phyloP scores from a whole-genome alignment of 2,329 filamentous ascomycete species.

The Pseudonectria buxi region DNA sequence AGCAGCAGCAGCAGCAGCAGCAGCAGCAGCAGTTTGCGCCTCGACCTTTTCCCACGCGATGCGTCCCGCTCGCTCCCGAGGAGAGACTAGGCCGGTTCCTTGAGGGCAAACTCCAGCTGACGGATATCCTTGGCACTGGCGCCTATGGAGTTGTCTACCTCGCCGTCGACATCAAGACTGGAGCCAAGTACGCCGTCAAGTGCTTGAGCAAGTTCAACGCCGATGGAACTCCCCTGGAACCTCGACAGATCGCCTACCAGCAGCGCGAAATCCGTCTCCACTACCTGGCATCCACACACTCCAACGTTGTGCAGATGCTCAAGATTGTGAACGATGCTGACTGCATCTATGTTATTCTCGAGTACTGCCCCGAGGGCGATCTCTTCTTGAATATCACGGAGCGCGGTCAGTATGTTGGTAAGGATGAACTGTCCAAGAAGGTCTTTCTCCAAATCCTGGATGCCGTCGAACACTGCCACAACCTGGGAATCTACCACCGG shows the following conservation, averaged over 20 bases:
- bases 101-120: conserved; percentile 75
- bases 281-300: conserved; percentile 79
- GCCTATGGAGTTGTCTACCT: conserved; percentile 96
- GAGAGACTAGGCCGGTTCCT: conserved; percentile 80
- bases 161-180: conserved; percentile 75
- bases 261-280: conserved; percentile 89
- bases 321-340: conserved; percentile 89
- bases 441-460: conserved; percentile 94
- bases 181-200: conserved; percentile 88
- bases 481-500: conserved; percentile 88
- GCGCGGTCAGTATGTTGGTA: conserved; percentile 83
- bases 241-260: conserved; percentile 82
- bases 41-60: conserved; percentile 38
- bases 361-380: conserved; percentile 95
- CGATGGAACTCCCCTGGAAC: conserved; percentile 65
- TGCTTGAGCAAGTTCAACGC: conserved; percentile 85
- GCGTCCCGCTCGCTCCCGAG: conserved; percentile 62
- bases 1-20: conserved; percentile 32
- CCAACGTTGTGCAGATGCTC: conserved; percentile 87
- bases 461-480: conserved; percentile 93
- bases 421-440: conserved; percentile 78
- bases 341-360: conserved; percentile 92
- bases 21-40: conserved; percentile 31
- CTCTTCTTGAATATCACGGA: conserved; percentile 97
- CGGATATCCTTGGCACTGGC: conserved; percentile 80